Evolutionary conservation across 2,329 filamentous ascomycete species (phyloP), one percentile per base, ranked within the genome.

Genomic region (Fusarium mexicanum): DNA sequence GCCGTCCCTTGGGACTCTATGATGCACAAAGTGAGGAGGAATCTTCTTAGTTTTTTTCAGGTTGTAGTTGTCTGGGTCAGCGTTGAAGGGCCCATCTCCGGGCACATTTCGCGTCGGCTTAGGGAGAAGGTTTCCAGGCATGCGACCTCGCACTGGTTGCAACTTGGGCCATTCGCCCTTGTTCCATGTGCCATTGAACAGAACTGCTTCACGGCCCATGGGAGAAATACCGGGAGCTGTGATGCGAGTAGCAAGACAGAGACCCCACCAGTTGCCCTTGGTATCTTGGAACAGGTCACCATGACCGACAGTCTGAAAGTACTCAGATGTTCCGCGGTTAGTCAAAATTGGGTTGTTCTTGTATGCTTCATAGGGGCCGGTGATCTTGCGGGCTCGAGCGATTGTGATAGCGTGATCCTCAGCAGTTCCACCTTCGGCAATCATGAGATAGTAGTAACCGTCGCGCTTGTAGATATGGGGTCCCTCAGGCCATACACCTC

Each of bases 401-500:
- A 84, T 82, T 2, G 80, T 83, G 20, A 82, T 76, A 41, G 80
- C 78, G 55, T 86, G 84, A 17, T 81, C 74, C 5, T 76, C 77
- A 9, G 76, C 79, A 2, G 85, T 87, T 13, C 86, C 86, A 0
- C 85, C 85, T 50, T 86, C 85, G 0, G 84, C 83, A 9, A 85
- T 86, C 51, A 86, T 80, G 9, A 86, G 79, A 64, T 86, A 86
- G 55, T 84, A 86, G 54, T 81, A 86, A 0, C 75, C 78, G 10
- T 82, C 83, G 3, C 80, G 81, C 63, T 84, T 84, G 73, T 77
- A 77, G 16, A 90, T 84, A 55, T 90, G 88, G 0, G 89, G 88
- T 0, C 88, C 89, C 71, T 90, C 89, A 0, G 88, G 80, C 17
- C 75, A 83, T 71, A 61, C 79, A 40, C 9, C 84, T 0, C 85